Base-by-base conservation (phyloP, 306 rosid genomes). In the Clitoria ternatea region DNA sequence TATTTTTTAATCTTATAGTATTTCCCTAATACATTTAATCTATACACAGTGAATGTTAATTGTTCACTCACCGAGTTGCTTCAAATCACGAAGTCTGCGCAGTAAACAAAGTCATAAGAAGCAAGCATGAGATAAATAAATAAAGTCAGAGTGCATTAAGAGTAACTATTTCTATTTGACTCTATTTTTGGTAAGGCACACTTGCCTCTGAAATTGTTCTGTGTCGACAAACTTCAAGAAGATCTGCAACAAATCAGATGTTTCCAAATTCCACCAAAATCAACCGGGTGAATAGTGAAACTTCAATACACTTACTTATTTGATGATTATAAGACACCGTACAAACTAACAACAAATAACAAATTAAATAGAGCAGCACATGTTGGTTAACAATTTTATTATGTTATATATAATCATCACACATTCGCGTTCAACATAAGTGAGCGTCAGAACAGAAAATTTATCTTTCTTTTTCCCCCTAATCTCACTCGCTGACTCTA, bases 121-220 rank as follows among this genome's bases (percentile, higher is more conserved):
- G 40, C 4, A 14, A 60, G 22, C 19, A 49, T 9, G 8, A 36
- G 19, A 5, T 5, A 11, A 20, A 20, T 26, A 18, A 26, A 37
- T 0, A 15, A 26, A 13, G 37, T 33, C 23, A 69, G 74, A 23
- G 39, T 2, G 13, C 18, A 39, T 17, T 17, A 72, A 62, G 47
- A 6, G 32, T 45, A 76, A 56, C 49, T 24, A 27, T 19, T 49
- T 49, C 49, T 24, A 27, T 19, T 49, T 49, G 63, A 66, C 39
- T 29, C 43, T 47, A 5, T 44, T 30, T 70, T 74, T 40, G 10
- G 64, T 27, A 61, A 32, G 30, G 47, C 29, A 48, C 26, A 74
- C 88, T 84, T 65, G 83, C 88, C 88, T 77, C 54, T 84, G 88
- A 77, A 84, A 84, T 72, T 84, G 83, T 24, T 84, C 79, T 0